phyloP scores from a whole-genome alignment of 805 yeast genomes.

The Jamesozyma rosinii region DNA sequence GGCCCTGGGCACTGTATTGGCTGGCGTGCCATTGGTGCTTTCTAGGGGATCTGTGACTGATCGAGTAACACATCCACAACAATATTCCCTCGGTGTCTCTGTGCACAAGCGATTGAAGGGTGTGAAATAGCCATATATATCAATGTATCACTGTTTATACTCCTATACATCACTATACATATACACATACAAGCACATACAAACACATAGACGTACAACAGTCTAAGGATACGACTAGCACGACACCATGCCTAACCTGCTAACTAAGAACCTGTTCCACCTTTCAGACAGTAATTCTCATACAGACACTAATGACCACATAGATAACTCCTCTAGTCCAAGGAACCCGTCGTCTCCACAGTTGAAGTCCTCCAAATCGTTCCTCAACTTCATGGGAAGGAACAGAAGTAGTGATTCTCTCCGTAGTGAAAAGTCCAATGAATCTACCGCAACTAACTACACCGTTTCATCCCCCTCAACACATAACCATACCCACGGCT shows the following conservation, averaged over 20 bases:
- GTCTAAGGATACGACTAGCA: neutral
- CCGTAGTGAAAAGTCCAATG: conserved; percentile 17
- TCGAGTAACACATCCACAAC: too few relatives aligned
- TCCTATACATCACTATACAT: neutral
- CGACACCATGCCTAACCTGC: conserved; percentile 19
- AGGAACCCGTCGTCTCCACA: neutral
- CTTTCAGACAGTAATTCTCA: neutral
- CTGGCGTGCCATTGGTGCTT: too few relatives aligned
- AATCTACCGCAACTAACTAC: conserved; percentile 5
- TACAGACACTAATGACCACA: neutral
- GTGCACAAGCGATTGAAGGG: too few relatives aligned
- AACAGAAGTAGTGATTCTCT: conserved; percentile 22
- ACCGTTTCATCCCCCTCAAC: neutral
- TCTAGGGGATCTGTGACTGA: too few relatives aligned
- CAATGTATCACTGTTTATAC: neutral
- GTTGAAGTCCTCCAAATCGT: conserved; percentile 17
- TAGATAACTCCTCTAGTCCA: neutral
- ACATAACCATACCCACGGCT: neutral
- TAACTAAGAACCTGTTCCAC: conserved; percentile 21
- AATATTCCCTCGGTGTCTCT: too few relatives aligned
- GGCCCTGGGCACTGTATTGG: too few relatives aligned
- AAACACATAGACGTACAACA: too few relatives aligned
- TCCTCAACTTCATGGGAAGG: conserved; percentile 20
- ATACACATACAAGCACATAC: neutral
- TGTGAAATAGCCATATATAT: too few relatives aligned